Evolutionary conservation across 1,284 basidiomycete species (phyloP), one percentile per base, ranked within the genome.

Genomic region (Violaceomyces palustris): DNA sequence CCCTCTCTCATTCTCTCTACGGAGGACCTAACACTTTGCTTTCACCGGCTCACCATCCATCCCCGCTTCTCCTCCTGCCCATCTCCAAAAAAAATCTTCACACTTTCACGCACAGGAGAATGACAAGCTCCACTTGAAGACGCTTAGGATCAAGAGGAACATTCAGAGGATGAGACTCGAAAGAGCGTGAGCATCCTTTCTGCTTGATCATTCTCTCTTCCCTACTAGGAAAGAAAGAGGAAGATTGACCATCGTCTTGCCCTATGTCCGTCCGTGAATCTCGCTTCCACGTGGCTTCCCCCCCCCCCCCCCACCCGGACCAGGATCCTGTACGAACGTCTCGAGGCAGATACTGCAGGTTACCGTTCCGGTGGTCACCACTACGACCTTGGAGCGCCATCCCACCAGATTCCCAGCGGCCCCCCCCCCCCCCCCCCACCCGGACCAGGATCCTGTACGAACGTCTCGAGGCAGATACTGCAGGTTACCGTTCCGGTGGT

Each of bases 101-200:
- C 55, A 52, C 38, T 49, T 42, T 36, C 63, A 47, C 32, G 45
- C 18, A 22, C 65, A 89, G 85, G 87, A 89, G 74, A 90, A 90
- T 75, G 88, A 90, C 78, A 87, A 83, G 75, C 79, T 90, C 45
- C 81, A 86, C 64, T 81, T 84, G 77, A 86, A 86, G 75, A 82
- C 89, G 31, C 77, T 88, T 17, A 79, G 85, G 63, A 82, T 87
- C 35, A 90, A 87, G 74, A 83, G 84, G 62, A 86, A 83, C 66
- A 88, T 92, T 42, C 87, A 89, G 72, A 80, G 88, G 32, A 84
- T 91, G 80, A 84, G 87, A 72, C 78, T 92, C 47, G 88, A 92
- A 74, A 79, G 88, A 77, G 86, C 88, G 88, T 90, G 67, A 77
- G 87, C 82, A 44, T 48, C 35, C 36, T 43, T 31, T 15, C n/a